A percentile compares a stretch with the other conserved stretches of the same genome.
Conservation (phyloP, 305 asterid species). For the Stenogyne calaminthoides region DNA sequence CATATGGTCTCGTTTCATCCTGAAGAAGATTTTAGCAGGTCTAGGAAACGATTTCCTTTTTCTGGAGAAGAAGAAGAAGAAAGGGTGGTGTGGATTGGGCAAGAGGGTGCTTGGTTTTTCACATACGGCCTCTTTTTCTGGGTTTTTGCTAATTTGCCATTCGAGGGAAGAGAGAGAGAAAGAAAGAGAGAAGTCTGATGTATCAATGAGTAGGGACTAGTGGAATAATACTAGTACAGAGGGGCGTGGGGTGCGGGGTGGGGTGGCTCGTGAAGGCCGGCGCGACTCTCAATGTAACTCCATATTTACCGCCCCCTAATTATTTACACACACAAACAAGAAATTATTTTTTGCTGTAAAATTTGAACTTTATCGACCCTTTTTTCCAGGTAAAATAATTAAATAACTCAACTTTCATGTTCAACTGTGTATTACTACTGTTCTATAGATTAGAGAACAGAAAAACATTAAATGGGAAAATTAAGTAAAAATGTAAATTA, state of each 20-base stretch:
- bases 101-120: conserved; percentile 42
- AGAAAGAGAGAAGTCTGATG: conserved; percentile 6
- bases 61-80: conserved; percentile 23
- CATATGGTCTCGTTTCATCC: conserved; percentile 41
- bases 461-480: too few relatives aligned
- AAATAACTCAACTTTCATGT: too few relatives aligned
- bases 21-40: not conserved
- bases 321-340: not conserved
- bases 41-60: not conserved
- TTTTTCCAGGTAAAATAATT: too few relatives aligned
- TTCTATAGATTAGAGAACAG: too few relatives aligned
- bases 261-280: conserved; percentile 46
- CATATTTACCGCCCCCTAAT: not conserved
- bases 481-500: too few relatives aligned
- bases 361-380: too few relatives aligned
- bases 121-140: conserved; percentile 36
- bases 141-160: conserved; percentile 24
- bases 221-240: conserved; percentile 36
- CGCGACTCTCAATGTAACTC: conserved; percentile 31
- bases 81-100: conserved; percentile 50
- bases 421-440: too few relatives aligned
- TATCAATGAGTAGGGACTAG: conserved; percentile 22
- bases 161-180: conserved; percentile 24
- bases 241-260: too few relatives aligned
- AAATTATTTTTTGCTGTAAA: too few relatives aligned